phyloP scores from a whole-genome alignment of 2,329 filamentous ascomycete species.

The Alternaria solani region DNA sequence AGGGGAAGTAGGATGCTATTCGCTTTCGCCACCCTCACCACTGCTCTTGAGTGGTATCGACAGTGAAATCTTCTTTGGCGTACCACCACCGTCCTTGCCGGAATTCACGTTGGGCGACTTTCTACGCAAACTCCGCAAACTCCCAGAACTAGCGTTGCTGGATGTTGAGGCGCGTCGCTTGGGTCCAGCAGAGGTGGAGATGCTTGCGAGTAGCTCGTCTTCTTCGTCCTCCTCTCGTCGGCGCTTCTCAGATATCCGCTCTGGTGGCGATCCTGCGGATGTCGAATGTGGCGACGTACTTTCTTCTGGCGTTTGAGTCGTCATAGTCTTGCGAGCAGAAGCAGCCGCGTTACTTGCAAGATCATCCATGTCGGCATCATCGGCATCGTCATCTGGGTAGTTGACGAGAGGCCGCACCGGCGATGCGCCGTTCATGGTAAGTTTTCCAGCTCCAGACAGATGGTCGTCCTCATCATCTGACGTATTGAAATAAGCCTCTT shows the following conservation, averaged over 20 bases:
- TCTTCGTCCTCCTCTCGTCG: conserved; percentile 93
- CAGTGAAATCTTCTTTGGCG: conserved; percentile 53
- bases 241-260: conserved; percentile 86
- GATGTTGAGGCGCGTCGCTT: conserved; percentile 54
- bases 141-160: conserved; percentile 46
- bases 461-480: conserved; percentile 83
- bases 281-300: conserved; percentile 34
- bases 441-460: conserved; percentile 43
- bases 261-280: conserved; percentile 59
- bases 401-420: conserved; percentile 78
- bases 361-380: conserved; percentile 65
- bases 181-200: conserved; percentile 63
- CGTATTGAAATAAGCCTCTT: conserved; percentile 93
- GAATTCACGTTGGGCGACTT: conserved; percentile 54
- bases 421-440: conserved; percentile 68
- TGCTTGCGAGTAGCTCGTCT: conserved; percentile 81
- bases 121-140: conserved; percentile 50
- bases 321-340: conserved; percentile 37
- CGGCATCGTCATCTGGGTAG: conserved; percentile 88
- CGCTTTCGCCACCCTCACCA: conserved; percentile 41
- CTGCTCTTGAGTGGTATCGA: conserved; percentile 52
- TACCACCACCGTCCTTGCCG: conserved; percentile 52
- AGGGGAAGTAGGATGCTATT: conserved; percentile 26
- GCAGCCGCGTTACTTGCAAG: conserved; percentile 56
- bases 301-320: conserved; percentile 38